Evolutionary conservation across 192 early-diverging fungal genomes (phyloP), one percentile per base, ranked within the genome.

Genomic region (Mortierella antarctica): DNA sequence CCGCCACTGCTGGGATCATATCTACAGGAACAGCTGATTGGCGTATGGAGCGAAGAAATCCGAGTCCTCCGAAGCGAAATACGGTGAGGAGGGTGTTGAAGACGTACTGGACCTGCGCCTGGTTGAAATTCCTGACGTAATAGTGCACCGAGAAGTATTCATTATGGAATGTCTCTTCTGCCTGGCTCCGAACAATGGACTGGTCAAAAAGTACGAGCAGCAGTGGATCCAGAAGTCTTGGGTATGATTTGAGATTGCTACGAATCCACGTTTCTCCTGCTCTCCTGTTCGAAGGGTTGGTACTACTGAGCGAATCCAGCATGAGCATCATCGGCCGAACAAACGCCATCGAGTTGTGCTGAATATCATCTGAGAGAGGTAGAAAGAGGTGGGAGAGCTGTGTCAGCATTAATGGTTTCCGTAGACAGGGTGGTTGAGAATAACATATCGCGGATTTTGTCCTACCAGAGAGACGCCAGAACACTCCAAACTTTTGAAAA

Each of bases 301-400:
- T 72, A 41, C 88, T 89, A 40, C 84, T 70, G 47, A 94, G 80
- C 49, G 88, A 83, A 66, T 97, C 96, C 9, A 97, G 74, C 56
- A 94, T 89, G 9, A 97, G 66, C 67, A 96, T 92, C 84, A 96
- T 87, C 5, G 93, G 90, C 58, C 94, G 81, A 2, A 91, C 85
- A 76, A 96, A 96, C 1, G 85, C 81, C 44, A 87, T 65, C 2
- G 77, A 71, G 14, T 72, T 57, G 44, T 84, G 62, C 15, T 73
- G 56, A 7, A 75, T 83, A 48, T 86, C 70, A 7, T 90, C 77
- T 80, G 68, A 12, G 50, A 41, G 0, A 40, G 1, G 11, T 15
- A 2, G 5, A 40, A 9, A 48, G 39, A 56, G 17, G 3, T 31
- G 31, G 3, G 31, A 31, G 31, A 3, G 31, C 31, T 31, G 31